Base-by-base conservation (phyloP, 2,329 filamentous ascomycete species). In the Pseudocercospora crystallina region DNA sequence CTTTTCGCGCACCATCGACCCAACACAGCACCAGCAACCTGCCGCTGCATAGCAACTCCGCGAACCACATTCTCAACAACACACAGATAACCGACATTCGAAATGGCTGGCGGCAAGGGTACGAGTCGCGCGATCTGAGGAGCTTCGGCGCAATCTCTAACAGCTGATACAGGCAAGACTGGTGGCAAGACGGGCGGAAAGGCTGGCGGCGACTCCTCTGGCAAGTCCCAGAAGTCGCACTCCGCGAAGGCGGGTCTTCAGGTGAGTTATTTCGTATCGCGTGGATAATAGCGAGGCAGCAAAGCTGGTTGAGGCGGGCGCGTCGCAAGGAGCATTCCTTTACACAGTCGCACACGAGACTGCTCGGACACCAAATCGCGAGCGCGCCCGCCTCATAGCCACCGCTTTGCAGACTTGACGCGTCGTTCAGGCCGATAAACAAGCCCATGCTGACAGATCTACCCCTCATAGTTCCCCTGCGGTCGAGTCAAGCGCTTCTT, bases 401-500 rank as follows among this genome's bases (percentile, higher is more conserved):
- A 32, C 32, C 20, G 46, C n/a, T 8, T 9, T 38, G 39, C 39
- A 13, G 32, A 30, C 33, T 30, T 30, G 17, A 47, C 50, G 36
- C 45, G 36, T 47, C 57, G 29, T 43, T 26, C 47, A 43, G 44
- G 32, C 20, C 38, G 31, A 40, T 20, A 17, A 43, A 32, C 38
- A 45, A 51, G 45, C 48, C 40, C 15, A 36, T 45, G 26, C 51
- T 39, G 49, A 59, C 71, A 73, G 60, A 71, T 63, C 60, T 61
- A 50, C 43, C 38, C 49, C 60, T 61, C 31, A 61, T 71, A 99
- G 94, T 99, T 99, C 74, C 94, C 94, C 56, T 99, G 94, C 73
- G 94, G 94, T 77, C 94, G 94, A 86, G 94, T 99, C 76, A 99
- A 99, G 87, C 91, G 94, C 79, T 97, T 97, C 80, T 81, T 99